phyloP scores from a whole-genome alignment of 805 yeast species.

The Metschnikowia santaceciliae region DNA sequence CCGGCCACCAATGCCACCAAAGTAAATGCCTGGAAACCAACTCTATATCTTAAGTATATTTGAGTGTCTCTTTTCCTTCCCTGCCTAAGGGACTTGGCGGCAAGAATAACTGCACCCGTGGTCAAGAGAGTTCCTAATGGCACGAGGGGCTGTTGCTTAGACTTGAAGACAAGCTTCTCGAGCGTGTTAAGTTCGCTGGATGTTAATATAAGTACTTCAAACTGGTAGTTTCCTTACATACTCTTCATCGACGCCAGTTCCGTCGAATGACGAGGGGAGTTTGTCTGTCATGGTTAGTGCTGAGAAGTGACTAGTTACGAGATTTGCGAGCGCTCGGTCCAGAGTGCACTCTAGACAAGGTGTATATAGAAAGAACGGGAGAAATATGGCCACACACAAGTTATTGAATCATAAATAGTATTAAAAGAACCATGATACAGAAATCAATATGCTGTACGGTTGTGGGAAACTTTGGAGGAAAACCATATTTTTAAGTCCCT shows the following conservation, averaged over 20 bases:
- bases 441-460: too few species aligned
- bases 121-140: slow-evolving; percentile 81
- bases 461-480: neutral
- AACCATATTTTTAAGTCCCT: too few species aligned
- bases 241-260: slow-evolving; percentile 37
- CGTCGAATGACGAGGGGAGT: slow-evolving; percentile 50
- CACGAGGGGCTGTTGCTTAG: slow-evolving; percentile 84
- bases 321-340: slow-evolving; percentile 3
- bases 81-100: slow-evolving; percentile 67
- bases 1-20: slow-evolving; percentile 80
- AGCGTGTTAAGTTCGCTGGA: slow-evolving; percentile 41
- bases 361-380: neutral
- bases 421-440: too few species aligned
- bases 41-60: slow-evolving; percentile 85
- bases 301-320: neutral
- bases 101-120: slow-evolving; percentile 72
- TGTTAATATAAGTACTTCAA: slow-evolving; percentile 11
- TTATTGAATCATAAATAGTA: too few species aligned
- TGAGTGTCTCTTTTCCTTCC: slow-evolving; percentile 79
- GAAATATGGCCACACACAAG: neutral
- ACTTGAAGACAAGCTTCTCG: slow-evolving; percentile 55
- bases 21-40: slow-evolving; percentile 80
- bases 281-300: slow-evolving; percentile 8
- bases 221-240: slow-evolving; percentile 27
- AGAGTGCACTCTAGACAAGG: neutral